Evolutionary conservation across 1,284 basidiomycete species (phyloP).

Genomic region (Rhizoctonia solani): DNA sequence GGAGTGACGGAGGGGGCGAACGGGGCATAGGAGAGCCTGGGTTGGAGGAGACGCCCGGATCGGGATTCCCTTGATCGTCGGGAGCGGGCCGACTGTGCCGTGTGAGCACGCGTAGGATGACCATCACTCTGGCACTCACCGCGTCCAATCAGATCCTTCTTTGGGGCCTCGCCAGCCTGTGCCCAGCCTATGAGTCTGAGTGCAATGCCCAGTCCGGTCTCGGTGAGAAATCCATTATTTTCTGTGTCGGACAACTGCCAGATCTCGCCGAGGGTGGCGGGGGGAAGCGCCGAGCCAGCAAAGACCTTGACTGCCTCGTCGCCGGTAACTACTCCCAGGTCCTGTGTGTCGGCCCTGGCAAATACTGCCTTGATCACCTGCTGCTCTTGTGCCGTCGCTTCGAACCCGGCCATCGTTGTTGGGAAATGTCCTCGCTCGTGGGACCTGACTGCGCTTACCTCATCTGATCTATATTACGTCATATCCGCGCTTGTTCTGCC

Average conservation of each 20-base stretch:
- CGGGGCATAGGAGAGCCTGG: conserved; percentile 43
- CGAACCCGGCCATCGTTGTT: conserved; percentile 52
- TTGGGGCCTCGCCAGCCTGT: conserved; percentile 80
- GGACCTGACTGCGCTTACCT: background rate
- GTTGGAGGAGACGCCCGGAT: conserved; percentile 51
- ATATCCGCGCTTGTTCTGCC: background rate
- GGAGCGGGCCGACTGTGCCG: conserved; percentile 76
- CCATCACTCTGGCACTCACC: conserved; percentile 53
- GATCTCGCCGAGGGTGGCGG: conserved; percentile 85
- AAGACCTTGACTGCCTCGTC: conserved; percentile 84
- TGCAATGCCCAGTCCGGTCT: conserved; percentile 82
- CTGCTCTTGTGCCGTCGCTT: conserved; percentile 66
- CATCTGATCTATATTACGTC: background rate
- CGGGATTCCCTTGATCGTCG: conserved; percentile 76
- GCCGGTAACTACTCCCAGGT: conserved; percentile 81
- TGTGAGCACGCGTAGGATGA: conserved; percentile 20
- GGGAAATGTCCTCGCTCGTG: conserved; percentile 20
- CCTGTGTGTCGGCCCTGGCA: conserved; percentile 67
- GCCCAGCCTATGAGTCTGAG: conserved; percentile 91
- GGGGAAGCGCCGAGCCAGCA: conserved; percentile 74
- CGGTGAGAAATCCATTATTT: conserved; percentile 89
- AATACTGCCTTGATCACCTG: conserved; percentile 73
- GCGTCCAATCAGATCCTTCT: conserved; percentile 63
- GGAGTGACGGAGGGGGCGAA: conserved; percentile 59
- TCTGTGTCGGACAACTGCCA: conserved; percentile 93